These are phyloP conservation scores for Cyberlindnera misumaiensis DNA, from an alignment of 805 yeast species.

Conservation along the genomic window DNA sequence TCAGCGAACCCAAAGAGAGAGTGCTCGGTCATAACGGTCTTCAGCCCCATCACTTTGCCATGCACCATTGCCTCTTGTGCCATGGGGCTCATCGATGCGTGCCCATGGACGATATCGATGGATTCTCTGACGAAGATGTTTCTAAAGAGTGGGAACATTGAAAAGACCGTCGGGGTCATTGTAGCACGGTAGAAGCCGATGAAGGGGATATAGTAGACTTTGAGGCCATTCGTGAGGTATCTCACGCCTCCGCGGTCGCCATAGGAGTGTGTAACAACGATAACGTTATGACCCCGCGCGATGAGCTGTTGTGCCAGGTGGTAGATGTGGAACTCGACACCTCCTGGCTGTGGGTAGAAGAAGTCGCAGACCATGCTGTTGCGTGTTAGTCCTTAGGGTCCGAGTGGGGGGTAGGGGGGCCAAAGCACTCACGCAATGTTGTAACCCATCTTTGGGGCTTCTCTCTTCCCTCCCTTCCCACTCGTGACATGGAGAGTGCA, in stretches of 20 bases:
- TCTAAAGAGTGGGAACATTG: conserved; percentile 78
- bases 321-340: conserved; percentile 92
- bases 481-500: too few species aligned
- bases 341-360: conserved; percentile 98
- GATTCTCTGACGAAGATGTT: conserved; percentile 80
- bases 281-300: conserved; percentile 75
- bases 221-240: conserved; percentile 79
- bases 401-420: too few species aligned
- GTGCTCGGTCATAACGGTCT: conserved; percentile 92
- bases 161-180: conserved; percentile 83
- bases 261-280: conserved; percentile 85
- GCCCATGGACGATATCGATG: conserved; percentile 90
- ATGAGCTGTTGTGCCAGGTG: conserved; percentile 82
- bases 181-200: conserved; percentile 75
- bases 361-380: conserved; percentile 84
- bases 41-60: conserved; percentile 86
- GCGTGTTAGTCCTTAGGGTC: neutral
- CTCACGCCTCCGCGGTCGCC: conserved; percentile 79
- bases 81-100: conserved; percentile 80
- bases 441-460: conserved; percentile 23
- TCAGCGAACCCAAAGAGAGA: conserved; percentile 92
- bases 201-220: conserved; percentile 87
- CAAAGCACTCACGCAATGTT: conserved; percentile 23
- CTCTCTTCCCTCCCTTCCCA: neutral
- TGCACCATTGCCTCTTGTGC: conserved; percentile 92